Evolutionary conservation across 2,329 filamentous ascomycete species (phyloP).

Genomic region (Hirsutella thompsonii): DNA sequence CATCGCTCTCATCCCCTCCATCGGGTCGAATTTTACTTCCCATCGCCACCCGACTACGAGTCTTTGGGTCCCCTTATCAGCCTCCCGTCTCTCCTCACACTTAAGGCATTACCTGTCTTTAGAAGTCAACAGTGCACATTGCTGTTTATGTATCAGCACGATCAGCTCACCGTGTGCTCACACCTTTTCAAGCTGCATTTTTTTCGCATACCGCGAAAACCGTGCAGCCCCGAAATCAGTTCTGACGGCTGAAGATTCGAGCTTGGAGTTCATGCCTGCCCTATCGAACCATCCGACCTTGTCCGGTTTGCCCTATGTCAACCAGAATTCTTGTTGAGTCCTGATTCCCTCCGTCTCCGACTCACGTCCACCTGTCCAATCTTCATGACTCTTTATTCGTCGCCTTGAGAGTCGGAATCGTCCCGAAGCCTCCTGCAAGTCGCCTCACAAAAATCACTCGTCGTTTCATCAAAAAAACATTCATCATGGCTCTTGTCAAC

Average conservation of each 20-base stretch:
- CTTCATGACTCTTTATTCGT: slow-evolving; percentile 25
- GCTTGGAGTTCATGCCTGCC: slow-evolving; percentile 44
- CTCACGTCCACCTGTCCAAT: slow-evolving; percentile 3
- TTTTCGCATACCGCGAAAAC: slow-evolving; percentile 93
- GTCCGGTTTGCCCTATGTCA: slow-evolving; percentile 42
- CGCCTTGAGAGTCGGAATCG: slow-evolving; percentile 8
- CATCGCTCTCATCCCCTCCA: background rate
- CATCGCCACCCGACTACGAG: background rate
- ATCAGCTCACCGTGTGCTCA: slow-evolving; percentile 80
- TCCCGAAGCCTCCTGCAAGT: slow-evolving; percentile 5
- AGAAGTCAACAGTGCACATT: slow-evolving; percentile 19
- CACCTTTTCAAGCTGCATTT: slow-evolving; percentile 92
- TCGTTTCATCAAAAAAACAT: slow-evolving; percentile 18
- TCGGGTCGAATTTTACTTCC: background rate
- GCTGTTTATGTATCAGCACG: slow-evolving; percentile 98
- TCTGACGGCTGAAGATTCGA: slow-evolving; percentile 72
- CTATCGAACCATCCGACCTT: slow-evolving; percentile 31
- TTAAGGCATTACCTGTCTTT: slow-evolving; percentile 15
- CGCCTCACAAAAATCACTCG: background rate
- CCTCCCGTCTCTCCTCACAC: background rate
- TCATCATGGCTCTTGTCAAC: slow-evolving; percentile 93
- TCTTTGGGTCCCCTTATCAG: background rate
- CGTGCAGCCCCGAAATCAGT: slow-evolving; percentile 77
- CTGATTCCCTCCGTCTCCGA: slow-evolving; percentile 29
- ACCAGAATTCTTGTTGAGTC: slow-evolving; percentile 38